Evolutionary conservation across 495 filamentous ascomycete genomes (phyloP).

Genomic region (Pyrenula aspistea): DNA sequence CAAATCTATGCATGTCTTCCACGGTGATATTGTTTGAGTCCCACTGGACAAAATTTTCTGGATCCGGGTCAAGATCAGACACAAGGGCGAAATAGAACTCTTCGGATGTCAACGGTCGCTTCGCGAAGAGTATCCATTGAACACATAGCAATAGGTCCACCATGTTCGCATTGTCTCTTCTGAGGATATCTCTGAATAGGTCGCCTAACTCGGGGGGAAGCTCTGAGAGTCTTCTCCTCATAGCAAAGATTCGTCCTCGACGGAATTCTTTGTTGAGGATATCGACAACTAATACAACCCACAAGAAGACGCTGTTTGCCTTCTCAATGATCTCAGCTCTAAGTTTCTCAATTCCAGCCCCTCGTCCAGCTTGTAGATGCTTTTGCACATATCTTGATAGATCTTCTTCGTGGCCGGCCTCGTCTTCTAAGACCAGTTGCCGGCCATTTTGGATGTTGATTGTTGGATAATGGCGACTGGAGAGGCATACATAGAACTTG

Average conservation of each 20-base stretch:
- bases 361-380: constrained; percentile 6
- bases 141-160: constrained; percentile 21
- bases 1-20: constrained; percentile 12
- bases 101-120: constrained; percentile 14
- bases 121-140: constrained; percentile 26
- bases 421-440: constrained; percentile 6
- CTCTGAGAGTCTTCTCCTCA: constrained; percentile 12
- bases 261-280: constrained; percentile 21
- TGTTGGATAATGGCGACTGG: constrained; percentile 21
- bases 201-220: constrained; percentile 19
- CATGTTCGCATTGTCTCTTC: constrained; percentile 14
- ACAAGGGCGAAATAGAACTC: constrained; percentile 27
- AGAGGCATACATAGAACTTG: constrained; percentile 16
- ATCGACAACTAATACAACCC: constrained; percentile 20
- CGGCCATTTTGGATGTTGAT: constrained; percentile 12
- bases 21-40: constrained; percentile 3
- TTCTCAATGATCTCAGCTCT: constrained; percentile 5
- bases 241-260: constrained; percentile 8
- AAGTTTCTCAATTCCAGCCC: constrained; percentile 1
- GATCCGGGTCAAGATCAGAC: constrained; percentile 10
- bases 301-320: constrained; percentile 17
- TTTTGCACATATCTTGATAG: constrained; percentile 7
- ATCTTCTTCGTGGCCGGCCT: constrained; percentile 9
- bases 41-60: constrained; percentile 2
- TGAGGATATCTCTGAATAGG: constrained; percentile 25